Evolutionary conservation across 768 basidiomycete genomes (phyloP).

Genomic region (Auricularia cornea): DNA sequence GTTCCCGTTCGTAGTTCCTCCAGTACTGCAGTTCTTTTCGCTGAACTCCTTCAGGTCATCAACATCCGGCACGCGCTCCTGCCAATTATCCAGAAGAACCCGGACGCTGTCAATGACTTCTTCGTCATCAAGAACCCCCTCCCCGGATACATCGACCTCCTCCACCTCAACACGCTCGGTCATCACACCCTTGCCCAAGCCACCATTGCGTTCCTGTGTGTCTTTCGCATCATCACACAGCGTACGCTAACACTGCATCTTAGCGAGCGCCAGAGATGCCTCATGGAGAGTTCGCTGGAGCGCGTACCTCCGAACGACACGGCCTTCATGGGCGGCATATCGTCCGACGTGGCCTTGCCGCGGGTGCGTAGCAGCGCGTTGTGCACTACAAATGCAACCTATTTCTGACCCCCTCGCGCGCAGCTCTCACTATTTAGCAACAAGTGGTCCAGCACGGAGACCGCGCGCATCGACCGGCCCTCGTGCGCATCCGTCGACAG

Average conservation of each 20-base stretch:
- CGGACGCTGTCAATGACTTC: neutral
- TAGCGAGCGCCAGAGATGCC: neutral
- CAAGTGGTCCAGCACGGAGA: neutral
- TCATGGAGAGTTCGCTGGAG: neutral
- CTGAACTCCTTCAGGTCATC: neutral
- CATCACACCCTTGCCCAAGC: neutral
- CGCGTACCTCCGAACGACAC: neutral
- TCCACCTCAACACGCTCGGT: neutral
- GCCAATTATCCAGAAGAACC: neutral
- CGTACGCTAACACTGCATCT: neutral
- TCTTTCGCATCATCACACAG: neutral
- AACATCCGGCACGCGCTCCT: neutral
- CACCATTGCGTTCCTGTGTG: neutral
- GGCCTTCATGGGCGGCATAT: neutral
- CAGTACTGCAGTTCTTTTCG: no score
- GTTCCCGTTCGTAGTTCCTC: neutral
- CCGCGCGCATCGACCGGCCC: neutral
- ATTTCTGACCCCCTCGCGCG: neutral
- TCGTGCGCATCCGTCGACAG: slow-evolving; percentile 2
- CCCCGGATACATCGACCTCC: neutral
- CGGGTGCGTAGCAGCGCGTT: neutral
- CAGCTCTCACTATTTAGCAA: neutral
- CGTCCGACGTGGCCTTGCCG: neutral
- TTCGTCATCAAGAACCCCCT: neutral
- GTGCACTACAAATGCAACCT: no score